Conservation (phyloP, 371 early-diverging fungal genomes). For the Zychaea mexicana region DNA sequence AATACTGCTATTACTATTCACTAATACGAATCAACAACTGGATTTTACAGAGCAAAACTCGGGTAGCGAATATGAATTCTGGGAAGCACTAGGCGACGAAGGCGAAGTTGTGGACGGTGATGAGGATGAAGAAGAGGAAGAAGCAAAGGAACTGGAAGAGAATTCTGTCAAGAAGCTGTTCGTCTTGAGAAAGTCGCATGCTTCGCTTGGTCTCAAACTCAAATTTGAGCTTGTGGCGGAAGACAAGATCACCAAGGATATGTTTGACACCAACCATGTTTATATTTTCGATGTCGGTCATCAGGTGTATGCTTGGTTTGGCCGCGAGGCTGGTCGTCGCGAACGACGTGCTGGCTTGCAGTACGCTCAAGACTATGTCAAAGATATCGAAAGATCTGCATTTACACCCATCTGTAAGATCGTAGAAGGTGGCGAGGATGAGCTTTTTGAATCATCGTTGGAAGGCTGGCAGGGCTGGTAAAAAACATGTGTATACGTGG, state of each 20-base stretch:
- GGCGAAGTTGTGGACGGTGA: slow-evolving; percentile 56
- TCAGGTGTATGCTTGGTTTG: slow-evolving; percentile 70
- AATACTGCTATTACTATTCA: no score
- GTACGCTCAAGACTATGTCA: slow-evolving; percentile 66
- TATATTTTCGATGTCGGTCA: slow-evolving; percentile 64
- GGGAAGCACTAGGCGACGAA: slow-evolving; percentile 67
- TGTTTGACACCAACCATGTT: slow-evolving; percentile 62
- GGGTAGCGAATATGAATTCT: slow-evolving; percentile 63
- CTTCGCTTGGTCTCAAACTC: slow-evolving; percentile 32
- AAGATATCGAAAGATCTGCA: slow-evolving; percentile 47
- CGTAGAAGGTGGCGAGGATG: slow-evolving; percentile 69
- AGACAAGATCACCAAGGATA: slow-evolving; percentile 42
- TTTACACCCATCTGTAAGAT: slow-evolving; percentile 70
- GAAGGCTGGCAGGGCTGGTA: slow-evolving; percentile 59
- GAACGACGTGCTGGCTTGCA: slow-evolving; percentile 63
- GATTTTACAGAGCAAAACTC: slow-evolving; percentile 72
- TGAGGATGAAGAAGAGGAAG: slow-evolving; percentile 34
- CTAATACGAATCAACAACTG: no score
- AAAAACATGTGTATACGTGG: background rate
- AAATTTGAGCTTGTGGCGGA: slow-evolving; percentile 52
- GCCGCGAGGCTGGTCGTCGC: slow-evolving; percentile 55
- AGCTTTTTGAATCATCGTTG: slow-evolving; percentile 51
- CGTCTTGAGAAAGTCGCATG: slow-evolving; percentile 35
- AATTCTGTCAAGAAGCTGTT: slow-evolving; percentile 45
- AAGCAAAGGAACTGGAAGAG: slow-evolving; percentile 34